phyloP scores from a whole-genome alignment of 1,284 basidiomycete species.

The Farysia itapuensis region DNA sequence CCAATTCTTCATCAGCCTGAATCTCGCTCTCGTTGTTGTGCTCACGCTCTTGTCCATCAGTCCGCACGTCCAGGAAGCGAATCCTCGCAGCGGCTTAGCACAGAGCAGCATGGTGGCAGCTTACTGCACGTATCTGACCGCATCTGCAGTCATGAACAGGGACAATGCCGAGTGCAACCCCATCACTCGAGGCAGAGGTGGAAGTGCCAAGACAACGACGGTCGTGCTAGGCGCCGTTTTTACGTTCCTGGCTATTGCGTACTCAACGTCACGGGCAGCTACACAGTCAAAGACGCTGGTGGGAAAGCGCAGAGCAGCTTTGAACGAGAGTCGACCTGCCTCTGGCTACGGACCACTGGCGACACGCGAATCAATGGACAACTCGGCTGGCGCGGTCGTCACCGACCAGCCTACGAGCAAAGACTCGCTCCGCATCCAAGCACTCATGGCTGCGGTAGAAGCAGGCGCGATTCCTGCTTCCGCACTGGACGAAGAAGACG shows the following conservation, averaged over 20 bases:
- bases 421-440: conserved; percentile 89
- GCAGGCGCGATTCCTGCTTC: conserved; percentile 93
- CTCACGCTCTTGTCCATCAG: conserved; percentile 83
- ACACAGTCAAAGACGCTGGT: conserved; percentile 89
- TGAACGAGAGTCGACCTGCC: conserved; percentile 59
- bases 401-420: conserved; percentile 82
- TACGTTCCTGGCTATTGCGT: conserved; percentile 96
- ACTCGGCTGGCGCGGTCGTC: conserved; percentile 65
- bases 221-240: conserved; percentile 89
- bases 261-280: conserved; percentile 91
- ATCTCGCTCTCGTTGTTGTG: conserved; percentile 77
- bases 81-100: conserved; percentile 89
- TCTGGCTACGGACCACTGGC: conserved; percentile 52
- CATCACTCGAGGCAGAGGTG: conserved; percentile 67
- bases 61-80: conserved; percentile 85
- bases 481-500: conserved; percentile 77
- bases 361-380: conserved; percentile 33
- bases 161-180: conserved; percentile 85
- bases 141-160: conserved; percentile 92
- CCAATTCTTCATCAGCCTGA: conserved; percentile 92
- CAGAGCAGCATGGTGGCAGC: conserved; percentile 95
- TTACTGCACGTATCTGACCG: conserved; percentile 94
- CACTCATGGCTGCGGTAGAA: conserved; percentile 89
- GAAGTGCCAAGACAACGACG: conserved; percentile 78
- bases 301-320: conserved; percentile 69